Evolutionary conservation across 2,329 filamentous ascomycete genomes (phyloP), one percentile per base, ranked within the genome.

Genomic region (Ceratocystis ficicola): DNA sequence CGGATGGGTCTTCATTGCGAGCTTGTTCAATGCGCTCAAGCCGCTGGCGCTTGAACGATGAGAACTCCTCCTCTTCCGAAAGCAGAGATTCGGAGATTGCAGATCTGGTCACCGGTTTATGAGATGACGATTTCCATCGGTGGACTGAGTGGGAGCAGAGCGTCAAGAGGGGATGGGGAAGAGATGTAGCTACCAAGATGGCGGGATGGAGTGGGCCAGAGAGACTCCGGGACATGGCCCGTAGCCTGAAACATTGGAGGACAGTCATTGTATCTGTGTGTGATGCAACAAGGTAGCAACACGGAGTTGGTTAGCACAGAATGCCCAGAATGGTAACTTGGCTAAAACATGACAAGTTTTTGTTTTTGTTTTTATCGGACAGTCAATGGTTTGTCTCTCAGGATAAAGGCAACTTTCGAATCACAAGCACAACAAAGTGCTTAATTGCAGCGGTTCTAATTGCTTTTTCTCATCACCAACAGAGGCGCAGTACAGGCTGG

Each of bases 391-490:
- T 41, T 41, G 36, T 41, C 3, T 17, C 17, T 64, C 60, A 65
- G 61, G 48, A 55, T 69, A 63, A 57, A 61, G 63, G 63, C 66
- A 68, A 73, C 72, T 70, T 72, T 77, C 66, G 74, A 73, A 76
- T 78, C 77, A 77, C 69, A 55, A 75, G 75, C 76, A 75, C 75
- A 25, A 73, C 36, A 73, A 72, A 74, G 73, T 76, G 73, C 75
- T 79, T 76, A 78, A 77, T 76, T 77, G 77, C 77, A 79, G 77
- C 77, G 77, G 77, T 79, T 78, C 77, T 79, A 76, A 77, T 64
- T 68, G 69, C 68, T 70, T 70, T 66, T 68, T 64, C 69, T 78
- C 76, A 79, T 79, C 77, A 79, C 75, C 67, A 67, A 71, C 65
- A 62, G 28, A 60, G 32, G 55, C 17, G 10, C 28, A 62, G 55